Evolutionary conservation across 2,329 filamentous ascomycete genomes (phyloP).

Genomic region (Aspergillus spinulosporus): DNA sequence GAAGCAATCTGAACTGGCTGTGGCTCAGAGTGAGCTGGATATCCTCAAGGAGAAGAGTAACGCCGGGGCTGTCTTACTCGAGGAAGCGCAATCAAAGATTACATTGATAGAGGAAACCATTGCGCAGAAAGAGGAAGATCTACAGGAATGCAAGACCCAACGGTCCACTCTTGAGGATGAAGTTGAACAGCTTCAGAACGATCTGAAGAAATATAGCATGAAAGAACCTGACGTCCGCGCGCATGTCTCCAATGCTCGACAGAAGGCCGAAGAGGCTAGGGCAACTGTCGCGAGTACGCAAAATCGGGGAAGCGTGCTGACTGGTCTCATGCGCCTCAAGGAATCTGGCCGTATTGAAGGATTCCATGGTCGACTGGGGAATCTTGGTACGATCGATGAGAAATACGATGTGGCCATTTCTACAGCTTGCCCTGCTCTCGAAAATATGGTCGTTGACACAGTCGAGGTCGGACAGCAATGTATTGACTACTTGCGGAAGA

Average conservation of each 20-base stretch:
- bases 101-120: constrained; percentile 70
- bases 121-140: constrained; percentile 68
- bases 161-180: constrained; percentile 74
- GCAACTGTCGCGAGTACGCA: constrained; percentile 87
- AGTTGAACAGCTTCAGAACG: constrained; percentile 66
- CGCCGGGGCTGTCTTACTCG: constrained; percentile 77
- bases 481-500: constrained; percentile 96
- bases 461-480: constrained; percentile 97
- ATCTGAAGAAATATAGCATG: constrained; percentile 69
- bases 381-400: constrained; percentile 88
- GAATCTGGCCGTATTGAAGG: constrained; percentile 96
- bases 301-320: constrained; percentile 87
- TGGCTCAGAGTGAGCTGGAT: constrained; percentile 89
- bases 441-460: constrained; percentile 96
- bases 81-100: constrained; percentile 81
- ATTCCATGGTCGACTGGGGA: constrained; percentile 92
- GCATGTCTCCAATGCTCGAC: constrained; percentile 83
- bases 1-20: constrained; percentile 89
- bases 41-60: constrained; percentile 89
- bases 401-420: constrained; percentile 98
- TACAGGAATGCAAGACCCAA: constrained; percentile 73
- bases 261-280: constrained; percentile 94
- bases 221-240: constrained; percentile 80
- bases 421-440: constrained; percentile 84
- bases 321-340: constrained; percentile 88